Conservation (phyloP, 768 basidiomycete genomes). For the Rhodotorula kratochvilovae region DNA sequence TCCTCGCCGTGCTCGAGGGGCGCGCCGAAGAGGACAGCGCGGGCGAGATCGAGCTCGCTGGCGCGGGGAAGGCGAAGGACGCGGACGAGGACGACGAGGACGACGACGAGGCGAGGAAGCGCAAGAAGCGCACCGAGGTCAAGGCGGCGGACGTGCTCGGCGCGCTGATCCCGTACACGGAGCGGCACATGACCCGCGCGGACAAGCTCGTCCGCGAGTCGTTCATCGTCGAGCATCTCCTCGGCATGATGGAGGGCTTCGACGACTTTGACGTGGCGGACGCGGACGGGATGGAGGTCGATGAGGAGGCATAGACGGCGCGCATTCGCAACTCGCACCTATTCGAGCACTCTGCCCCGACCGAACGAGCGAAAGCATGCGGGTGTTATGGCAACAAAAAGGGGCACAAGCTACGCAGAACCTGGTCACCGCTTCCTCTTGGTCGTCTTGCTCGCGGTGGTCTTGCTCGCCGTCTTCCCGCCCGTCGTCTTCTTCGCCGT, state of each 20-base stretch:
- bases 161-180: constrained; percentile 85
- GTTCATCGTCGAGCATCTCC: constrained; percentile 71
- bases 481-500: constrained; percentile 6
- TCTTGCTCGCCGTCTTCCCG: constrained; percentile 10
- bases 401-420: background rate
- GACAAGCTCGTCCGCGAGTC: constrained; percentile 88
- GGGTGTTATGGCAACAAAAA: background rate
- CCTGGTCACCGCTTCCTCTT: background rate
- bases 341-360: background rate
- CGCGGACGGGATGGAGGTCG: constrained; percentile 10
- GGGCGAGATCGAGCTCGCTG: constrained; percentile 34
- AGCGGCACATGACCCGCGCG: constrained; percentile 79
- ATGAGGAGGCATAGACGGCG: background rate
- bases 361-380: background rate
- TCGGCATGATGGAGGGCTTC: constrained; percentile 40
- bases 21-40: constrained; percentile 7
- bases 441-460: constrained; percentile 2
- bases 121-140: constrained; percentile 47
- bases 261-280: constrained; percentile 33
- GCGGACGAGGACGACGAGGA: constrained; percentile 26
- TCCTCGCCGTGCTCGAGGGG: constrained; percentile 61
- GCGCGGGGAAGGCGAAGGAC: constrained; percentile 6
- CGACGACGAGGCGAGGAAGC: constrained; percentile 19
- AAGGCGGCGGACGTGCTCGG: constrained; percentile 72
- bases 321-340: background rate